Percentiles rank a stretch among this genome's conserved stretches.
Conservation (phyloP, 192 early-diverging fungal genomes). For the Umbelopsis vinacea region DNA sequence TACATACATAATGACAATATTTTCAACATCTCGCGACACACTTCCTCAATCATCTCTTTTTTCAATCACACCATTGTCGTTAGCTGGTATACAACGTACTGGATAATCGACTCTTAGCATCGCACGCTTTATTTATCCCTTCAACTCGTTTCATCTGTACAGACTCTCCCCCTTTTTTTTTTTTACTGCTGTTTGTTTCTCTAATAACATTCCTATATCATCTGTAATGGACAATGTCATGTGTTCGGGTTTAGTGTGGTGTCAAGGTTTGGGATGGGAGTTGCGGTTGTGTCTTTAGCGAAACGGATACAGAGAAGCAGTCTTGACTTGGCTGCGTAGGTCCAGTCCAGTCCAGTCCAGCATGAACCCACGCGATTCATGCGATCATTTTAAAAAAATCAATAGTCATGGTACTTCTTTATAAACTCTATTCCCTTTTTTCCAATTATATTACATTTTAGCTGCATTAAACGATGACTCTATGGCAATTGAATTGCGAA, state of each 20-base stretch:
- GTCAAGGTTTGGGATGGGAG: background rate
- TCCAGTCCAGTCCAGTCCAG: too few relatives aligned
- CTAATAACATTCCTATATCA: constrained; percentile 25
- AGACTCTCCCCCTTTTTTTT: constrained; percentile 22
- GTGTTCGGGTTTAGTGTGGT: background rate
- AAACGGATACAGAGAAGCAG: too few relatives aligned
- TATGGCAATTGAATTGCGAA: too few relatives aligned
- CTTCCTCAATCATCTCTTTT: background rate
- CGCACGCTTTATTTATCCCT: constrained; percentile 20
- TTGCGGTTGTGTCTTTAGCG: too few relatives aligned
- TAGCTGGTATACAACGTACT: background rate
- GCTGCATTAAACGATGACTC: too few relatives aligned
- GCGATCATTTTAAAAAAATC: too few relatives aligned
- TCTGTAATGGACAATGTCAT: constrained; percentile 12
- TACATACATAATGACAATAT: background rate
- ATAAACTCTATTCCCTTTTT: too few relatives aligned
- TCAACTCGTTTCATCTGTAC: constrained; percentile 25
- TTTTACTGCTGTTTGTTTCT: constrained; percentile 24
- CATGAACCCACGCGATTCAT: too few relatives aligned
- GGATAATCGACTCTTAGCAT: background rate
- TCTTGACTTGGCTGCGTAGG: too few relatives aligned
- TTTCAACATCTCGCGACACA: constrained; percentile 2
- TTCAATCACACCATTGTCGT: background rate
- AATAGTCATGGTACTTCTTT: too few relatives aligned
- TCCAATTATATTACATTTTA: too few relatives aligned